Evolutionary conservation across 441 rosid genomes (phyloP), one percentile per base, ranked within the genome.

Genomic region (Capsella rubella): DNA sequence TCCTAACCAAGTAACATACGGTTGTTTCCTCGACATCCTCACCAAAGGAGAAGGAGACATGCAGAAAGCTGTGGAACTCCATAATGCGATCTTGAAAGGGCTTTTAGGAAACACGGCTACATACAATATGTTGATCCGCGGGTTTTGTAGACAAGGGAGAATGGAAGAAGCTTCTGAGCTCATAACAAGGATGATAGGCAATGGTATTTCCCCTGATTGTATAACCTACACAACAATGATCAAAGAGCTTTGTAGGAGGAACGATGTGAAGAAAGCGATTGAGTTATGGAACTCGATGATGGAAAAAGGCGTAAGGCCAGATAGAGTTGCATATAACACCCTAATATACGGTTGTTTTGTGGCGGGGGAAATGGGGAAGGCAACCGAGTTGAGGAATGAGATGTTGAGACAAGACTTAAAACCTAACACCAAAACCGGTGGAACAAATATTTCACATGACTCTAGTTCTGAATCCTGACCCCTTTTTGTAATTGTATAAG

Each of bases 171-270:
- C 97, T 54, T 80, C 56, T 12, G 78, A 81, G 65, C 82, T 89
- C 51, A 50, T 92, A 53, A 80, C 43, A 46, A 86, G 80, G 74
- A 95, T 95, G 99, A 43, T 76, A 18, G 83, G 65, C 21, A 78
- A 71, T 27, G 89, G 86, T 53, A 71, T 89, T 64, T 79, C 77
- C 15, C 99, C 97, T 3, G 97, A 92, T 79, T 89, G 95, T 74
- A 81, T 95, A 71, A 89, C 97, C 4, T 92, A 90, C 73, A 87
- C 99, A 21, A 95, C 97, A 7, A 75, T 95, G 76, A 89, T 95
- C 53, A 79, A 82, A 53, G 90, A 92, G 83, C 82, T 80, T 8
- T 88, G 95, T 69, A 81, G 73, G 79, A 78, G 76, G 76, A 88
- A 86, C 8, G 62, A 80, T 67, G 80, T 95, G 75, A 75, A 65